Percentiles rank a stretch among this genome's conserved stretches.
phyloP scores from a whole-genome alignment of 2,329 filamentous ascomycete species.

The Colletotrichum gigasporum region DNA sequence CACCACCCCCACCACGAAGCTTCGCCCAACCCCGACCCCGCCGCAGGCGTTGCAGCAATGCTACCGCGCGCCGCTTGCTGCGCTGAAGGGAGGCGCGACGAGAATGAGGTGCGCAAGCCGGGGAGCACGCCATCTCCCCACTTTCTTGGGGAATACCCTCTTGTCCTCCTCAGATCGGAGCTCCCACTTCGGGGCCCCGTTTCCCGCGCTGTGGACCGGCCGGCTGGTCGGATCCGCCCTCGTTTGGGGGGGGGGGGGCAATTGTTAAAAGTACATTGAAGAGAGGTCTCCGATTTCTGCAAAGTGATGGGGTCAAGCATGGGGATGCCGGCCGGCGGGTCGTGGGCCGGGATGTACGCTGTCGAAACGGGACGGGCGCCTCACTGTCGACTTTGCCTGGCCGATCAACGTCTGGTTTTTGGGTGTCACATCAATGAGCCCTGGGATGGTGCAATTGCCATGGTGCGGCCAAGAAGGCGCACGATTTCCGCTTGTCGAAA shows the following conservation, averaged over 20 bases:
- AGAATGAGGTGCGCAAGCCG: conserved; percentile 9
- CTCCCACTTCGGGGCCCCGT: not conserved
- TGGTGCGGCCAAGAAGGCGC: not conserved
- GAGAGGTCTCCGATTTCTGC: conserved; percentile 1
- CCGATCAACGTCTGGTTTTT: not conserved
- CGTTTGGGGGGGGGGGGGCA: not conserved
- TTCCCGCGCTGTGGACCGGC: not conserved
- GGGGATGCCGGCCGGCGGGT: conserved; percentile 1
- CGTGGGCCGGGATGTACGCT: not conserved
- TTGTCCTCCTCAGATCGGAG: conserved; percentile 13
- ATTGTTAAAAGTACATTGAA: not conserved
- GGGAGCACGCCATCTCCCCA: conserved; percentile 34
- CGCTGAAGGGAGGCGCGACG: no score
- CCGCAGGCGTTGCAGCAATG: not conserved
- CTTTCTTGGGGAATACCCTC: conserved; percentile 30
- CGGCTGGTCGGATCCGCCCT: not conserved
- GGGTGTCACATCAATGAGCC: conserved; percentile 22
- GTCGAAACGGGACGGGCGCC: not conserved
- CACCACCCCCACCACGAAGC: conserved; percentile 13
- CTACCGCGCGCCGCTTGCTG: not conserved
- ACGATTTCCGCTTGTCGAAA: not conserved
- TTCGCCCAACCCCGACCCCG: not conserved
- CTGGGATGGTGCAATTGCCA: conserved; percentile 20
- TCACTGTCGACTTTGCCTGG: not conserved
- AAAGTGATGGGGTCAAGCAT: not conserved